Conservation (phyloP, 2,329 filamentous ascomycete genomes). For the Massarina eburnea region DNA sequence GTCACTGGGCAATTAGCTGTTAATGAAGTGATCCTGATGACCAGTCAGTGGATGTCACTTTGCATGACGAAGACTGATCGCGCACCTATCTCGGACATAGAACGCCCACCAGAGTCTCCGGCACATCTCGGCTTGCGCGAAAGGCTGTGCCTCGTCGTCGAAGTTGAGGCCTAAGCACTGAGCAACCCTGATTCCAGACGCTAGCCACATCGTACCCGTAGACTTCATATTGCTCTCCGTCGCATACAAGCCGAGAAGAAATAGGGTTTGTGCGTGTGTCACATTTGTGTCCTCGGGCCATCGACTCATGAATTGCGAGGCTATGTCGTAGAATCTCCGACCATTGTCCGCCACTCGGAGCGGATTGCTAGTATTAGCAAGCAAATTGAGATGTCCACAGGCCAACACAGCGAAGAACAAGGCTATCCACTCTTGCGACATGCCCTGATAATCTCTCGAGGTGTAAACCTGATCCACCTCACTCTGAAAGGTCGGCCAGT, state of each 20-base stretch:
- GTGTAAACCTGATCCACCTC: conserved; percentile 78
- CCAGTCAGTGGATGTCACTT: neutral
- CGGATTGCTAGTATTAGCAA: conserved; percentile 58
- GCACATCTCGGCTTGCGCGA: conserved; percentile 82
- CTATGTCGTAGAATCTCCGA: conserved; percentile 69
- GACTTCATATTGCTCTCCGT: conserved; percentile 86
- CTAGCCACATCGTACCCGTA: conserved; percentile 83
- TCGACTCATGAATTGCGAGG: conserved; percentile 71
- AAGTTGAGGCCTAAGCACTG: conserved; percentile 82
- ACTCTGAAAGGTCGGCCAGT: conserved; percentile 81
- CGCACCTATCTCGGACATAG: conserved; percentile 82
- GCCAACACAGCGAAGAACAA: conserved; percentile 83
- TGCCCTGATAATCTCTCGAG: conserved; percentile 60
- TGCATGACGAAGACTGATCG: neutral
- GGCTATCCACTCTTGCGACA: conserved; percentile 71
- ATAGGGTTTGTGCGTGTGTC: conserved; percentile 71
- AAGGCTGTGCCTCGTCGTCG: conserved; percentile 71
- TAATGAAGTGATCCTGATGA: conserved; percentile 68
- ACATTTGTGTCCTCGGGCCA: conserved; percentile 79
- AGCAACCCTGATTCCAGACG: conserved; percentile 73
- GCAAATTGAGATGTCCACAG: conserved; percentile 74
- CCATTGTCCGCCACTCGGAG: conserved; percentile 57
- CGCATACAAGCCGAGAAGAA: conserved; percentile 77
- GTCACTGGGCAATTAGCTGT: conserved; percentile 79
- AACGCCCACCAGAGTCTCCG: conserved; percentile 91